Percentiles rank a stretch among this genome's conserved stretches.
These are phyloP conservation scores for Penicillium sp. DNA, from an alignment of 2,329 filamentous ascomycete species.

Conservation along the genomic window DNA sequence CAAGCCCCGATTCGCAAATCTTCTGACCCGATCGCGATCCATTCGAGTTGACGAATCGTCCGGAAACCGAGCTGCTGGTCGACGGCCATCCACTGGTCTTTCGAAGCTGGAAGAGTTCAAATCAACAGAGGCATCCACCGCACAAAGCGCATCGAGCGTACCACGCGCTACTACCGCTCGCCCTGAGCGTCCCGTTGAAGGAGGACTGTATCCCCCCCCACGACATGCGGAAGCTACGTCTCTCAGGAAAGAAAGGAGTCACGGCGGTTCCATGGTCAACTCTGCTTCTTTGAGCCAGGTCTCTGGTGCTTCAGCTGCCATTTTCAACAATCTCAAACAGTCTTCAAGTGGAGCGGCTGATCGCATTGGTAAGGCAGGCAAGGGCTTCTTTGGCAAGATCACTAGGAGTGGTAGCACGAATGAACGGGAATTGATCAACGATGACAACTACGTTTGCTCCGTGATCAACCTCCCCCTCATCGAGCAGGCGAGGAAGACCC, in stretches of 20 bases:
- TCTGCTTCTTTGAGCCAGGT: slow-evolving; percentile 53
- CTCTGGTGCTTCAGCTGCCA: slow-evolving; percentile 61
- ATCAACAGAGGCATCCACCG: slow-evolving; percentile 43
- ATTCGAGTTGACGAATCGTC: slow-evolving; percentile 48
- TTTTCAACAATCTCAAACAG: slow-evolving; percentile 74
- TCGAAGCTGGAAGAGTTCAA: slow-evolving; percentile 44
- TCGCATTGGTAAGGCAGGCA: slow-evolving; percentile 70
- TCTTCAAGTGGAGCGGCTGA: slow-evolving; percentile 75
- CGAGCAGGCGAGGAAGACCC: slow-evolving; percentile 85
- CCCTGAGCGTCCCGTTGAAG: slow-evolving; percentile 71
- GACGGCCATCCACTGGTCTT: slow-evolving; percentile 47
- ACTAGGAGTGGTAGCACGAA: slow-evolving; percentile 71
- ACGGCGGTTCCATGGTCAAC: slow-evolving; percentile 47
- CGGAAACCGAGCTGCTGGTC: slow-evolving; percentile 35
- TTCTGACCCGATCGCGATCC: slow-evolving; percentile 51
- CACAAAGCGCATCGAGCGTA: slow-evolving; percentile 50
- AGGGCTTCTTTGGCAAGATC: slow-evolving; percentile 80
- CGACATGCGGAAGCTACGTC: slow-evolving; percentile 51
- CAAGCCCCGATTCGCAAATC: slow-evolving; percentile 51
- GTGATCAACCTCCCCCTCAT: slow-evolving; percentile 85
- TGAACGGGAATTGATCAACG: slow-evolving; percentile 68
- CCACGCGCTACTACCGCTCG: slow-evolving; percentile 67
- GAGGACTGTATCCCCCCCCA: slow-evolving; percentile 67
- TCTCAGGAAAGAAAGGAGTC: slow-evolving; percentile 37
- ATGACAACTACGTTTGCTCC: slow-evolving; percentile 81